Evolutionary conservation across 495 filamentous ascomycete genomes (phyloP), one percentile per base, ranked within the genome.

Genomic region (Xylaria nigripes): DNA sequence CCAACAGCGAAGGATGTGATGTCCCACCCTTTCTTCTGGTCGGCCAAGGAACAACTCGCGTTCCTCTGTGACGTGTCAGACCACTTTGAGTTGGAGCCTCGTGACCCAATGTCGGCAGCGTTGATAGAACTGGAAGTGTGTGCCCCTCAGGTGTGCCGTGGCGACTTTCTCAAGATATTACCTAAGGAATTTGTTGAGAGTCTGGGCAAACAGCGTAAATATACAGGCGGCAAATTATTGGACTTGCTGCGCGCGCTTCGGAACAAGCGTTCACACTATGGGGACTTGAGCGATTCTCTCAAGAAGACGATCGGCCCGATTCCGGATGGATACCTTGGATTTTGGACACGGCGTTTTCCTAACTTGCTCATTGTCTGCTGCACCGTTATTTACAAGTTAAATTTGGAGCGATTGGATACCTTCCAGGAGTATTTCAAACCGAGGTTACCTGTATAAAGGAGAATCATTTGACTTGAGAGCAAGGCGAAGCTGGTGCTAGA

Each of bases 21-120:
- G 71, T 81, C 85, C 24, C 93, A 98, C 63, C 93, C 93, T 0
- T 97, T 96, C 76, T 98, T 98, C 79, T 98, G 93, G 93, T 70
- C 80, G 2, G 66, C 86, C 1, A 90, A 92, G 60, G 91, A 94
- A 60, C 83, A 90, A 15, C 83, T 97, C 22, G 81, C 79, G 25
- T 98, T 97, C 71, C 81, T 98, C 16, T 92, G 90, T 61, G 89
- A 96, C 51, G 87, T 93, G 24, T 94, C 89, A 0, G 93, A 98
- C 62, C 89, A 93, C 63, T 96, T 95, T 61, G 93, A 98, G 64
- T 86, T 88, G 51, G 92, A 96, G 66, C 81, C 83, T 3, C 82
- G 87, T 29, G 89, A 95, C 38, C 85, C 87, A 2, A 85, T 84
- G 2, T 91, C 87, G 0, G 67, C 72, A 6, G 73, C 80, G 3